Percentiles rank a stretch among this genome's conserved stretches.
Conservation (phyloP, 2,329 filamentous ascomycete genomes). For the Colletotrichum navitas region DNA sequence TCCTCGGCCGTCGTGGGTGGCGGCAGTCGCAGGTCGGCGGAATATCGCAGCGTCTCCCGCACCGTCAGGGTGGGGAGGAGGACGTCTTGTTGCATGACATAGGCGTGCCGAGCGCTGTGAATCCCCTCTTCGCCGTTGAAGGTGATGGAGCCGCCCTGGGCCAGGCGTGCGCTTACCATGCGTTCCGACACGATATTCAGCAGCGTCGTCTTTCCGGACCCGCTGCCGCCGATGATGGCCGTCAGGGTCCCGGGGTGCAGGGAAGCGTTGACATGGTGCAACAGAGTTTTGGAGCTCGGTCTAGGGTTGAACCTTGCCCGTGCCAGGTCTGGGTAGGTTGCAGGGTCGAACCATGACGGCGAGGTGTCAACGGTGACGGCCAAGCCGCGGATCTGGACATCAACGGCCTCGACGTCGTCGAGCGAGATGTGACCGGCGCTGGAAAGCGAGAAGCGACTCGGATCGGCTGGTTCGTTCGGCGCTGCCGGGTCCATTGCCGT, state of each 20-base stretch:
- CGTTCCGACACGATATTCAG: slow-evolving; percentile 80
- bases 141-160: slow-evolving; percentile 65
- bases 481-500: slow-evolving; percentile 46
- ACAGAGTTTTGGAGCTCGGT: slow-evolving; percentile 63
- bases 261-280: slow-evolving; percentile 73
- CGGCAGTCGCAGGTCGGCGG: slow-evolving; percentile 78
- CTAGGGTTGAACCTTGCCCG: slow-evolving; percentile 53
- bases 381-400: slow-evolving; percentile 66
- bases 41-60: slow-evolving; percentile 79
- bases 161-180: slow-evolving; percentile 67
- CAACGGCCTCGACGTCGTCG: slow-evolving; percentile 67
- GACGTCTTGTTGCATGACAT: slow-evolving; percentile 83
- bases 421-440: slow-evolving; percentile 56
- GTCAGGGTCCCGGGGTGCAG: slow-evolving; percentile 76
- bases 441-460: slow-evolving; percentile 48
- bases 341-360: slow-evolving; percentile 64
- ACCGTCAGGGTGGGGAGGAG: slow-evolving; percentile 80
- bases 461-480: slow-evolving; percentile 35
- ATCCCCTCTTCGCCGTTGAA: slow-evolving; percentile 72
- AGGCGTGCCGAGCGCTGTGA: slow-evolving; percentile 70
- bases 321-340: slow-evolving; percentile 59
- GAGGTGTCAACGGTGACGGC: slow-evolving; percentile 70
- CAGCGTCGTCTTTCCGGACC: slow-evolving; percentile 79
- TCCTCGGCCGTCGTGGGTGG: slow-evolving; percentile 70
- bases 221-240: slow-evolving; percentile 81